Percentiles rank a stretch among this genome's conserved stretches.
phyloP scores from a whole-genome alignment of 306 rosid genomes.

The Dryas alaskensis region DNA sequence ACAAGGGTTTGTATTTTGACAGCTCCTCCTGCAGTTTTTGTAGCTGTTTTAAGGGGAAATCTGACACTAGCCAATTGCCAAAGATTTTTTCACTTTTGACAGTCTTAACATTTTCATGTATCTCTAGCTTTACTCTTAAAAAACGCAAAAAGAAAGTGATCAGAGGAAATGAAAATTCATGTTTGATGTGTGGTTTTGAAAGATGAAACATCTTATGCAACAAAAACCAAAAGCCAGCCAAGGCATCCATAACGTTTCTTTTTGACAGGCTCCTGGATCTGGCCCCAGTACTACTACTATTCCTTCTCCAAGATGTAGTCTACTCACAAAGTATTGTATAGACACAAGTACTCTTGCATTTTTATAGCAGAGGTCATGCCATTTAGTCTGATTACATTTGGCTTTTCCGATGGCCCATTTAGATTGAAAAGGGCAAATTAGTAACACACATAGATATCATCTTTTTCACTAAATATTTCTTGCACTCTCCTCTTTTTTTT shows the following conservation, averaged over 20 bases:
- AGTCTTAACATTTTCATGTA: conserved; percentile 23
- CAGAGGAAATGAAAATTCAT: neutral
- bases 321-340: neutral
- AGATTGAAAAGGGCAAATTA: no score
- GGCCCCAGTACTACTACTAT: neutral
- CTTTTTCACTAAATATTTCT: no score
- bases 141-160: neutral
- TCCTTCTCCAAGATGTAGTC: neutral
- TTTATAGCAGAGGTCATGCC: no score
- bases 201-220: conserved; percentile 17
- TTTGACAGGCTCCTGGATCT: neutral
- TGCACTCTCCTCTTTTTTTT: no score
- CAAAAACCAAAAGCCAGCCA: conserved; percentile 9
- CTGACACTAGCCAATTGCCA: conserved; percentile 31
- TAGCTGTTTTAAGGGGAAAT: conserved; percentile 19
- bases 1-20: conserved; percentile 25
- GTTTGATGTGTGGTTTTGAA: neutral
- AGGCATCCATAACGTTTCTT: neutral
- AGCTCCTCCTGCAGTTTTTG: conserved; percentile 22
- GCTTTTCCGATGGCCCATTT: no score
- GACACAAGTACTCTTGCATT: neutral
- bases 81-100: conserved; percentile 2
- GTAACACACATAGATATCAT: no score
- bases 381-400: no score
- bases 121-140: conserved; percentile 6